Evolutionary conservation across 2,329 filamentous ascomycete genomes (phyloP), one percentile per base, ranked within the genome.

Genomic region (Venturia nashicola): DNA sequence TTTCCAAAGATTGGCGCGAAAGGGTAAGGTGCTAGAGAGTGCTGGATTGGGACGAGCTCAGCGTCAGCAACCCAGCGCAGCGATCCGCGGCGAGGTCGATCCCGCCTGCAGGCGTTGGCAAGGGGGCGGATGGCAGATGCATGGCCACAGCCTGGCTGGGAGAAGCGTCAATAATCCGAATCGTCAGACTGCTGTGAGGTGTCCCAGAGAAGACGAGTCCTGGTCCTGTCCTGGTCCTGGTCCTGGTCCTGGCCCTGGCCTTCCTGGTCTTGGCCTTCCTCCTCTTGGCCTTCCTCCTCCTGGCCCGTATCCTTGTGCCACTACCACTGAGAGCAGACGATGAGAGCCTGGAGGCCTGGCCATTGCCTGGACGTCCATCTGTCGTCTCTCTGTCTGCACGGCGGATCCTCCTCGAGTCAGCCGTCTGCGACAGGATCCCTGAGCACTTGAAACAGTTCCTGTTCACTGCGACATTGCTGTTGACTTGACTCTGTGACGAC

Each of bases 1-100:
- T 42, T 60, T 23, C 23, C 3, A 42, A 44, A 27, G 59, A 60
- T 27, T 43, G 59, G 59, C 59, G 36, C 59, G 27, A 60, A 57
- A 36, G 27, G 36, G 59, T 27, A 60, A 43, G 40, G n/a, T 44
- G 42, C 39, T 27, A 44, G 59, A 5, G 43, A 57, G 59, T 36
- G 59, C 59, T 60, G 18, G 27, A 60, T 60, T 27, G 20, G 59
- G 59, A 60, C 32, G 40, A 54, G 48, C 48, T 54, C 48, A 54
- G 48, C 48, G 48, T 54, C 48, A 54, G 48, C 48, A 54, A 54
- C 51, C 51, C 51, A 55, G 51, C 51, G 1, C 51, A 57, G 51
- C 51, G 51, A 57, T 57, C 51, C 51, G 51, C 51, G 51, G 51
- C 32, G 51, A 39, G 51, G 51, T n/a, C 51, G 51, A 57, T 57